Conservation (phyloP, 352 stramenopile genomes). For the Phytophthora cactorum region DNA sequence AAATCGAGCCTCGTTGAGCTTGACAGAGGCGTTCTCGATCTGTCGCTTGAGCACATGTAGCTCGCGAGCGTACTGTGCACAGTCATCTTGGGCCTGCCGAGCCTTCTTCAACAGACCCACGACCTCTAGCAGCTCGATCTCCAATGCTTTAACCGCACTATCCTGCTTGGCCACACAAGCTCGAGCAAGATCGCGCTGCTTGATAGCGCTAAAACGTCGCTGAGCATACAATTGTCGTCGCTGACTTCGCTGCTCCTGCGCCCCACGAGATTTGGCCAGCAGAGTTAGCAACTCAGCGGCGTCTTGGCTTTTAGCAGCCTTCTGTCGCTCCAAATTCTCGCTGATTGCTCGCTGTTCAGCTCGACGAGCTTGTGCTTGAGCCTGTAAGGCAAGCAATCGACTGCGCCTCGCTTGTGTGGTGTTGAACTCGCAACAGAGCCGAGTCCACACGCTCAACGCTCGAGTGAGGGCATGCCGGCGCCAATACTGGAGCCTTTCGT, state of each 20-base stretch:
- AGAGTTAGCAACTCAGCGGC: slow-evolving; percentile 25
- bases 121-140: slow-evolving; percentile 45
- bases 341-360: slow-evolving; percentile 29
- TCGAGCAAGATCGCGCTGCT: slow-evolving; percentile 39
- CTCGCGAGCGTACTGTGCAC: slow-evolving; percentile 28
- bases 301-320: slow-evolving; percentile 18
- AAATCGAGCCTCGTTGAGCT: slow-evolving; percentile 45
- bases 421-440: slow-evolving; percentile 14
- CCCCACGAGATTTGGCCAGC: slow-evolving; percentile 24
- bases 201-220: slow-evolving; percentile 21
- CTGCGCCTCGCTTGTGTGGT: slow-evolving; percentile 8
- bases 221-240: slow-evolving; percentile 35
- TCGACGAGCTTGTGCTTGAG: slow-evolving; percentile 40
- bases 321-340: slow-evolving; percentile 17
- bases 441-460: slow-evolving; percentile 20
- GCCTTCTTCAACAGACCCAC: slow-evolving; percentile 40
- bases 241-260: slow-evolving; percentile 25
- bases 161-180: slow-evolving; percentile 50
- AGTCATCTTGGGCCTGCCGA: slow-evolving; percentile 45
- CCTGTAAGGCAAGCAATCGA: slow-evolving; percentile 24
- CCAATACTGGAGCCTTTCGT: slow-evolving; percentile 34
- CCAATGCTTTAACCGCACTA: slow-evolving; percentile 42
- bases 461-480: slow-evolving; percentile 10
- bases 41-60: slow-evolving; percentile 56
- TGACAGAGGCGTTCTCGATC: slow-evolving; percentile 58